phyloP scores from a whole-genome alignment of 306 rosid genomes.

The Casuarina glauca region DNA sequence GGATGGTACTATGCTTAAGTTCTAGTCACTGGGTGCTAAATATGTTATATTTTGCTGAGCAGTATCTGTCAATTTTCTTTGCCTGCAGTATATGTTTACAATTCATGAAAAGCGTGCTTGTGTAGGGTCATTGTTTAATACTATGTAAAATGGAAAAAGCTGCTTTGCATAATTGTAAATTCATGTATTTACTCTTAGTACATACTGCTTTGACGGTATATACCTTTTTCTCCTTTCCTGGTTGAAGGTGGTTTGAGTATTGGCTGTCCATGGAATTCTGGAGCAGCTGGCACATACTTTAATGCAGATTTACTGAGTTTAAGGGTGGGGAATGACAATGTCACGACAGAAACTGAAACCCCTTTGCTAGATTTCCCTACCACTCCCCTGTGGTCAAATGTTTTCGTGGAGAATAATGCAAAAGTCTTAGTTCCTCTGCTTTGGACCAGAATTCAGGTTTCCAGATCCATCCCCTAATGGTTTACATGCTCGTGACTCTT shows the following conservation, averaged over 20 bases:
- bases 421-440: slow-evolving; percentile 97
- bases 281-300: slow-evolving; percentile 98
- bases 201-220: slow-evolving; percentile 20
- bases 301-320: slow-evolving; percentile 87
- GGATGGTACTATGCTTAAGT: not conserved
- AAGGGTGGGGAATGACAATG: slow-evolving; percentile 88
- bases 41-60: not conserved
- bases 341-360: slow-evolving; percentile 95
- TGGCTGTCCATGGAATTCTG: slow-evolving; percentile 91
- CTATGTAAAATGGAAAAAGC: not conserved
- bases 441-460: slow-evolving; percentile 98
- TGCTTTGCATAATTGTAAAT: not conserved
- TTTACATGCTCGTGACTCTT: slow-evolving; percentile 5
- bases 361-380: slow-evolving; percentile 97
- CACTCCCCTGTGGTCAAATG: slow-evolving; percentile 89
- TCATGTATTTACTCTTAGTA: slow-evolving; percentile 11
- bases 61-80: not conserved
- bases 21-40: not conserved
- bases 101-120: not conserved
- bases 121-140: not conserved
- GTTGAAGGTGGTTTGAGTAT: slow-evolving; percentile 85
- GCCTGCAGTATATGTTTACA: not conserved
- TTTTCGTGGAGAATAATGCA: slow-evolving; percentile 93
- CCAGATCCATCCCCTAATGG: slow-evolving; percentile 3
- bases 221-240: slow-evolving; percentile 26